These are phyloP conservation scores for Malus hybrid DNA, from an alignment of 331 rosid species.

Conservation along the genomic window DNA sequence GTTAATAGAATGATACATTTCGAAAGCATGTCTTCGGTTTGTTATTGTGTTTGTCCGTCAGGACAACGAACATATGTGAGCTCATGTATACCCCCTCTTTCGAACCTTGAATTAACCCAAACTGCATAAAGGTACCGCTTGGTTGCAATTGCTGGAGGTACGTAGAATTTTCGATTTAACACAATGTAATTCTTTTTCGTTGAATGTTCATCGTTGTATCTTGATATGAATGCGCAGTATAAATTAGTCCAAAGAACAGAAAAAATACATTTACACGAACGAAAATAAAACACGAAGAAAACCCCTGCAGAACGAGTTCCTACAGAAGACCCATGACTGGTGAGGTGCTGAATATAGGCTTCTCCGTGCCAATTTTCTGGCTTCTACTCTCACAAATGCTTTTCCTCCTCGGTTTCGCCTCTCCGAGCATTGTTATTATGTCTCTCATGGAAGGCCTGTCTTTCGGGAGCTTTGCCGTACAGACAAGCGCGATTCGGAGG, in stretches of 20 bases:
- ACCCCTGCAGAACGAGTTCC: neutral
- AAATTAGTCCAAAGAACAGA: neutral
- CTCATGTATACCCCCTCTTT: neutral
- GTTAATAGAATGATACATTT: neutral
- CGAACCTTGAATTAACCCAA: neutral
- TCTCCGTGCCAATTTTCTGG: conserved; percentile 34
- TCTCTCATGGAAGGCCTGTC: conserved; percentile 90
- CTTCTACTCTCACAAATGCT: conserved; percentile 42
- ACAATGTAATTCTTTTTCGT: neutral
- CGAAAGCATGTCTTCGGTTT: neutral
- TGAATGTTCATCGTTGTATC: neutral
- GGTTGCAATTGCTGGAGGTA: neutral
- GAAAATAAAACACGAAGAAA: neutral
- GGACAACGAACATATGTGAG: neutral
- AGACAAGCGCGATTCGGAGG: conserved; percentile 62
- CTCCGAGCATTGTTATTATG: conserved; percentile 74
- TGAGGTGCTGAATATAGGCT: conserved; percentile 46
- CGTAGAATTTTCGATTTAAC: neutral
- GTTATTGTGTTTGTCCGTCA: neutral
- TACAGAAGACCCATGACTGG: conserved; percentile 40
- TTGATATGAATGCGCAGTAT: neutral
- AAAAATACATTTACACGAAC: conserved; percentile 6
- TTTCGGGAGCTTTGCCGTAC: conserved; percentile 74
- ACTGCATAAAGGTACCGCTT: neutral
- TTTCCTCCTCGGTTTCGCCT: conserved; percentile 85